These are phyloP conservation scores for Aristolochia contorta DNA, from an alignment of 164 flowering plant genomes.

Conservation along the genomic window DNA sequence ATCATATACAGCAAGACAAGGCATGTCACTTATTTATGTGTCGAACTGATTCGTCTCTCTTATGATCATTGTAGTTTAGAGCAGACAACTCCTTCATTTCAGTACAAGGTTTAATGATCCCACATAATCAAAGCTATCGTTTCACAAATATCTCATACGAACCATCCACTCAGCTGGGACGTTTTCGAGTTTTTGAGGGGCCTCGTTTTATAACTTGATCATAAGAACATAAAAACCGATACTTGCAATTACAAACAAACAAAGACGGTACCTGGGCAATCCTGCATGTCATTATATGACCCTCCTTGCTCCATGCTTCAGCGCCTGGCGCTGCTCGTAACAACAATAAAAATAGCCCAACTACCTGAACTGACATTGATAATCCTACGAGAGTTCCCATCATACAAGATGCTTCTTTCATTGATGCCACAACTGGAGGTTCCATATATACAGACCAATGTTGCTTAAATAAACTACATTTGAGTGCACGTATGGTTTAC, in stretches of 20 bases:
- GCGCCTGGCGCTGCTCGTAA: constrained; percentile 23
- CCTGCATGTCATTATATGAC: constrained; percentile 78
- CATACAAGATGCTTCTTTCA: too few relatives aligned
- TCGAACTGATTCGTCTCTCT: too few relatives aligned
- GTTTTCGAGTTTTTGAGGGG: too few relatives aligned
- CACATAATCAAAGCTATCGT: not conserved
- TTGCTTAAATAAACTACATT: too few relatives aligned
- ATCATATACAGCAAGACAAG: too few relatives aligned
- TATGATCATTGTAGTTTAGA: not conserved
- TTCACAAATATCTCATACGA: not conserved
- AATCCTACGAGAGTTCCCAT: constrained; percentile 10
- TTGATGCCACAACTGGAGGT: too few relatives aligned
- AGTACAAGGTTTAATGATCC: not conserved
- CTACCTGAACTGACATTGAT: constrained; percentile 1
- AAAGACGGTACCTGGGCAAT: constrained; percentile 68
- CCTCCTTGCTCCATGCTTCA: constrained; percentile 94
- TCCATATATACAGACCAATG: too few relatives aligned
- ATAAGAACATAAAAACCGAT: too few relatives aligned
- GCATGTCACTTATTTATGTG: too few relatives aligned
- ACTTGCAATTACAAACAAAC: too few relatives aligned
- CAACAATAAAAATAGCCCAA: constrained; percentile 16
- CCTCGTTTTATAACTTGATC: not conserved
- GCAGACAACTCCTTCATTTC: not conserved
- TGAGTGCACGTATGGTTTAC: too few relatives aligned
- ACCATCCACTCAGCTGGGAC: too few relatives aligned